Evolutionary conservation across 306 rosid species (phyloP).

Genomic region (Lupinus albus): DNA sequence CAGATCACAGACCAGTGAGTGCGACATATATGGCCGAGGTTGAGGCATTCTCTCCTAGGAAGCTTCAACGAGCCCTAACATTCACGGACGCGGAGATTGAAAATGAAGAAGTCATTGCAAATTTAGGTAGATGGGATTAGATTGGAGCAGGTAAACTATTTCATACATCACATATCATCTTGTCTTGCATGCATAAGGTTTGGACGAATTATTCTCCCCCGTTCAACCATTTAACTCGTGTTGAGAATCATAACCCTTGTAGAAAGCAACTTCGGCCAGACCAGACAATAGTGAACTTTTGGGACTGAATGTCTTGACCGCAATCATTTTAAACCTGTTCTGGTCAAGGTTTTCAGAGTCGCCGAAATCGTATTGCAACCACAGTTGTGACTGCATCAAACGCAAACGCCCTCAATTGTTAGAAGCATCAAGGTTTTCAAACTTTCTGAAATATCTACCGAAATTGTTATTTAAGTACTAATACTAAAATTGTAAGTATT

Average conservation of each 20-base stretch:
- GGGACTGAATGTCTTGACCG: neutral
- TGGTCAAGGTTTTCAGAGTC: no score
- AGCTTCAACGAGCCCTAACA: conserved; percentile 85
- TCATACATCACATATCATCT: conserved; percentile 1
- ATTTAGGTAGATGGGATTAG: conserved; percentile 46
- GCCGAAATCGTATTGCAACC: no score
- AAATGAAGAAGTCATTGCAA: conserved; percentile 48
- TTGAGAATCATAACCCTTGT: neutral
- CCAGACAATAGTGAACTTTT: conserved; percentile 7
- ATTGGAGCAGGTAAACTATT: conserved; percentile 51
- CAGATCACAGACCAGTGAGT: conserved; percentile 97
- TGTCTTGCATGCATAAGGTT: conserved; percentile 4
- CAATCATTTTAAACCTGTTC: neutral
- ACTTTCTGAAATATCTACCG: no score
- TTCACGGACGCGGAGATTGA: conserved; percentile 91
- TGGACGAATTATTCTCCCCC: neutral
- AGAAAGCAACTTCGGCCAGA: neutral
- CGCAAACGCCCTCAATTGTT: no score
- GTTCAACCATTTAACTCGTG: neutral
- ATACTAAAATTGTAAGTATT: no score
- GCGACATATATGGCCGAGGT: conserved; percentile 83
- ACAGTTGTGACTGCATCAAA: no score
- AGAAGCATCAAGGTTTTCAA: no score
- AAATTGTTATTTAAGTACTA: no score
- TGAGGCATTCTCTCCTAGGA: conserved; percentile 77